Percentiles rank a stretch among this genome's conserved stretches.
phyloP scores from a whole-genome alignment of 768 basidiomycete species.

The Pleurotus tuoliensis region DNA sequence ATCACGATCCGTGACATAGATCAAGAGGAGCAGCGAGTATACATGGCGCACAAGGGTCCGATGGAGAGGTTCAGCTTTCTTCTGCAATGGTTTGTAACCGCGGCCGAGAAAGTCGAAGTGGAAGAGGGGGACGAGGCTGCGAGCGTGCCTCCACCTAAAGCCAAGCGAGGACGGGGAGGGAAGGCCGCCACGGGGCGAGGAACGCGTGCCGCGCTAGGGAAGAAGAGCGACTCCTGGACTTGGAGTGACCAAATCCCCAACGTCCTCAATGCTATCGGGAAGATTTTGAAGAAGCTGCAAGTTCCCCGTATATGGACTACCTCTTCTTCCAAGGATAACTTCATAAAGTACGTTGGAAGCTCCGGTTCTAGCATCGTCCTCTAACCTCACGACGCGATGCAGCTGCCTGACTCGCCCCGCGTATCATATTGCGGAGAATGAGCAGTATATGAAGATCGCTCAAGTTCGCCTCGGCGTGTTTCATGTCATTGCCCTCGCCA shows the following conservation, averaged over 20 bases:
- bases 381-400: not conserved
- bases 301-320: slow-evolving; percentile 89
- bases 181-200: slow-evolving; percentile 38
- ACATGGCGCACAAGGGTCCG: slow-evolving; percentile 60
- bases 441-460: slow-evolving; percentile 80
- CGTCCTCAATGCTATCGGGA: slow-evolving; percentile 67
- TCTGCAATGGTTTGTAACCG: slow-evolving; percentile 84
- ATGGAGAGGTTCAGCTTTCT: slow-evolving; percentile 93
- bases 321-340: slow-evolving; percentile 78
- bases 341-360: slow-evolving; percentile 62
- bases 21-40: slow-evolving; percentile 58
- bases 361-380: slow-evolving; percentile 8
- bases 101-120: slow-evolving; percentile 72
- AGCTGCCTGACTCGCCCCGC: slow-evolving; percentile 88
- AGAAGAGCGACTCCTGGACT: slow-evolving; percentile 55
- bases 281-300: slow-evolving; percentile 55
- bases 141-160: slow-evolving; percentile 40
- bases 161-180: slow-evolving; percentile 56
- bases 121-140: slow-evolving; percentile 44
- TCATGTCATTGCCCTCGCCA: slow-evolving; percentile 86
- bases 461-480: slow-evolving; percentile 73
- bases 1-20: slow-evolving; percentile 66
- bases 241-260: slow-evolving; percentile 77
- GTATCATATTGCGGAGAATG: slow-evolving; percentile 82
- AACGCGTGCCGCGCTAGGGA: slow-evolving; percentile 35